Evolutionary conservation across 306 rosid genomes (phyloP), one percentile per base, ranked within the genome.

Genomic region (apple (Malus domestica)): DNA sequence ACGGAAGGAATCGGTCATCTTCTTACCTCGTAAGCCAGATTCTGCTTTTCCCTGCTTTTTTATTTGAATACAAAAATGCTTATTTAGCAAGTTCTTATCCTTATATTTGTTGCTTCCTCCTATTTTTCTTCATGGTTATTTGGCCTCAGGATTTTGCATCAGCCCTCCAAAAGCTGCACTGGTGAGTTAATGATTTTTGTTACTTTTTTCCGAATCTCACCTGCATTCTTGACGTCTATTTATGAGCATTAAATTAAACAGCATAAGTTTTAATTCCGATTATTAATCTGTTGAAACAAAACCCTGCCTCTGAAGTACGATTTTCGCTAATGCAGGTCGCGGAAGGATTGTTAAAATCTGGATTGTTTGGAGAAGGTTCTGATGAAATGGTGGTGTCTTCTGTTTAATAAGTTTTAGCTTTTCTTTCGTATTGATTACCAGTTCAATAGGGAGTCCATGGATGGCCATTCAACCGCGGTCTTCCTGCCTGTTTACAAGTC

Each of bases 401-500:
- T 73, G 38, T 14, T 58, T 38, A 25, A 0, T 46, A 66, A 76
- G 22, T 27, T 59, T 65, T 66, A 52, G 9, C 42, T n/a, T 40
- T 44, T 46, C 14, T 35, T 38, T 66, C 20, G 23, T 33, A 18
- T 29, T 68, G 70, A 69, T 57, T 52, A 55, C 64, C 42, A 62
- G 54, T 33, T 13, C 68, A 76, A 61, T 62, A 73, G 68, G 49
- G 70, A 45, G 74, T 70, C 29, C 70, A 78, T 87, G 77, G 46
- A 74, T 59, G 72, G 74, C 64, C 27, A 80, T 70, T 44, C 84
- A 68, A 73, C 62, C 71, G 35, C 76, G 49, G 45, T 33, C 66
- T 70, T 45, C 74, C 61, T 77, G 46, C 73, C 75, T 81, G 77
- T 68, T 76, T 73, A 62, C 73, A 44, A 54, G 62, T 82, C 66